phyloP scores from a whole-genome alignment of 257 asterid species.

The Solanum virginianum region DNA sequence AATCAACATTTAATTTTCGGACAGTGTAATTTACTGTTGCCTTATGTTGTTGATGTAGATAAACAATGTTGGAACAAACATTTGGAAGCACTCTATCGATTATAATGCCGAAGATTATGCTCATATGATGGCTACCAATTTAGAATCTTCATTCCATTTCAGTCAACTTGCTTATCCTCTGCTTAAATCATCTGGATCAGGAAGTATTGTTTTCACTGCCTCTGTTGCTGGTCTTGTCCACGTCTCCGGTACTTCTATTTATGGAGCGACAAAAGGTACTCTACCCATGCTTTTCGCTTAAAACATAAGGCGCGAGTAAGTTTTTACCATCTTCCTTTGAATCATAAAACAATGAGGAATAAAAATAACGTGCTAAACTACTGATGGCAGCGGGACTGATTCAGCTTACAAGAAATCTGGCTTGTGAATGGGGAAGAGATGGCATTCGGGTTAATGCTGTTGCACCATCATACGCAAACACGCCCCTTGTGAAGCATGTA shows the following conservation, averaged over 20 bases:
- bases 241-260: conserved; percentile 60
- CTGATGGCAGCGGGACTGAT: conserved; percentile 60
- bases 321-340: background rate
- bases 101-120: conserved; percentile 75
- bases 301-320: background rate
- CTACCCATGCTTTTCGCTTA: background rate
- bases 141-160: conserved; percentile 76
- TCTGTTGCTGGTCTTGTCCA: conserved; percentile 79
- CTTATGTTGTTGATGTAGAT: conserved; percentile 18
- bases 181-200: conserved; percentile 71
- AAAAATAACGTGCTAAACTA: too few species aligned
- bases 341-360: too few species aligned
- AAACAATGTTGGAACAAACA: conserved; percentile 87
- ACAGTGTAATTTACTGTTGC: too few species aligned
- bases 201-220: conserved; percentile 66
- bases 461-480: conserved; percentile 87
- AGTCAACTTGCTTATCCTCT: conserved; percentile 78
- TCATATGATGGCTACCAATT: conserved; percentile 66
- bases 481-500: conserved; percentile 67
- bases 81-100: conserved; percentile 69
- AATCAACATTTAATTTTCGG: too few species aligned
- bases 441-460: conserved; percentile 75
- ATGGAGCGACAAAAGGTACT: conserved; percentile 81
- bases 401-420: conserved; percentile 76
- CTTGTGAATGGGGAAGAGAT: conserved; percentile 97